Conservation (phyloP, 1,139 yeast genomes). For the Hyphopichia burtonii region DNA sequence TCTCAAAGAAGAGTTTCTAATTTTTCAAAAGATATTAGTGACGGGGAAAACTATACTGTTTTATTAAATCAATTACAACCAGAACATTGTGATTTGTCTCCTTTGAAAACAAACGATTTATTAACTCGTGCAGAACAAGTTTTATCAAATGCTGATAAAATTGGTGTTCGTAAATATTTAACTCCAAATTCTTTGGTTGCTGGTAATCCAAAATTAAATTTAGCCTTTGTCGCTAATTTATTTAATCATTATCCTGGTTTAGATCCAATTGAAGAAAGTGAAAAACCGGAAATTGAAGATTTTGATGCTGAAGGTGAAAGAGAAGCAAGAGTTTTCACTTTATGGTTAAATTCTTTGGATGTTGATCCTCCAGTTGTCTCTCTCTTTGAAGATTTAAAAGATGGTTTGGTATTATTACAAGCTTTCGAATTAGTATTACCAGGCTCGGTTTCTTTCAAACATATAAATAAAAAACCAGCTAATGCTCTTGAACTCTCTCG, state of each 20-base stretch:
- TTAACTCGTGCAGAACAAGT: constrained; percentile 84
- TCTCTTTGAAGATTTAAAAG: constrained; percentile 91
- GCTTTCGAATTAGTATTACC: constrained; percentile 97
- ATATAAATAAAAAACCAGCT: constrained; percentile 78
- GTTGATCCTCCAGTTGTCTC: constrained; percentile 94
- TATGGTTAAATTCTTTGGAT: constrained; percentile 95
- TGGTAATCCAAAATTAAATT: constrained; percentile 93
- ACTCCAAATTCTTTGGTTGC: constrained; percentile 92
- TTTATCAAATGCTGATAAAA: constrained; percentile 80
- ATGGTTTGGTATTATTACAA: constrained; percentile 84
- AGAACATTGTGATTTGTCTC: constrained; percentile 73
- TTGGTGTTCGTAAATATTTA: constrained; percentile 90
- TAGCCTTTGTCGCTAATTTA: constrained; percentile 95
- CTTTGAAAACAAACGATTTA: constrained; percentile 73
- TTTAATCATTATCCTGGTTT: constrained; percentile 96
- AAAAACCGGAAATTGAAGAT: constrained; percentile 85
- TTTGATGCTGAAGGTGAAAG: constrained; percentile 99
- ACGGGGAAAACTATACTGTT: constrained; percentile 93
- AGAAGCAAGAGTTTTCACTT: constrained; percentile 96
- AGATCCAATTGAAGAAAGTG: constrained; percentile 92
- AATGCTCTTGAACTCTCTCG: constrained; percentile 74
- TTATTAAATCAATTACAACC: constrained; percentile 88
- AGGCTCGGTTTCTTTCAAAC: constrained; percentile 79
- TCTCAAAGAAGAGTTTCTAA: constrained; percentile 84
- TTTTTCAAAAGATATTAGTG: constrained; percentile 84